These are phyloP conservation scores for Trichoderma guizhouense DNA, from an alignment of 2,329 filamentous ascomycete genomes.

Conservation along the genomic window DNA sequence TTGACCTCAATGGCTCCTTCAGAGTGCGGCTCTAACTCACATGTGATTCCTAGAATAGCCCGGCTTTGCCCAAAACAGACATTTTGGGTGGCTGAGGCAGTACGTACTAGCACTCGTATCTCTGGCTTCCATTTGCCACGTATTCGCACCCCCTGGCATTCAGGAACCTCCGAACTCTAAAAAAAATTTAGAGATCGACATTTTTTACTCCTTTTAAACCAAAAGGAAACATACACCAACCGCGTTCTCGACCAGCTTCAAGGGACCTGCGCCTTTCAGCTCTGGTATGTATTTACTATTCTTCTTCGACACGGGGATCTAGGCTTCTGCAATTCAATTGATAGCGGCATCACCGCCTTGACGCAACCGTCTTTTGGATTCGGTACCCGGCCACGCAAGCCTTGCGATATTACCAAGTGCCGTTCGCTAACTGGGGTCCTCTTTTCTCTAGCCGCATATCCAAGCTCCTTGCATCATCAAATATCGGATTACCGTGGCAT, in stretches of 20 bases:
- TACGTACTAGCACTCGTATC: not conserved
- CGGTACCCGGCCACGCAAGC: slow-evolving; percentile 15
- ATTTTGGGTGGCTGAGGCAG: slow-evolving; percentile 2
- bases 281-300: not conserved
- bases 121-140: not conserved
- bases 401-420: not conserved
- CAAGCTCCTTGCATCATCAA: slow-evolving; percentile 2
- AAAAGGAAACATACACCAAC: not conserved
- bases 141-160: not conserved
- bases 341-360: not conserved
- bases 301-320: not conserved
- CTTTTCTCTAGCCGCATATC: not conserved
- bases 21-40: not conserved
- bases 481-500: slow-evolving; percentile 12
- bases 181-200: not conserved
- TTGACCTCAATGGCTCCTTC: not conserved
- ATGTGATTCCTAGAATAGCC: slow-evolving; percentile 1
- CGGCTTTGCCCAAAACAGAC: not conserved
- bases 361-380: not conserved
- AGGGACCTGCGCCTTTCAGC: not conserved
- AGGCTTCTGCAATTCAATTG: not conserved
- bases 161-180: slow-evolving; percentile 12
- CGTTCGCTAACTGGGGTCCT: not conserved
- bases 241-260: not conserved
- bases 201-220: slow-evolving; percentile 2